A percentile compares a stretch with the other conserved stretches of the same genome.
Evolutionary conservation across 768 basidiomycete genomes (phyloP).

Genomic region (Kwoniella heveanensis): DNA sequence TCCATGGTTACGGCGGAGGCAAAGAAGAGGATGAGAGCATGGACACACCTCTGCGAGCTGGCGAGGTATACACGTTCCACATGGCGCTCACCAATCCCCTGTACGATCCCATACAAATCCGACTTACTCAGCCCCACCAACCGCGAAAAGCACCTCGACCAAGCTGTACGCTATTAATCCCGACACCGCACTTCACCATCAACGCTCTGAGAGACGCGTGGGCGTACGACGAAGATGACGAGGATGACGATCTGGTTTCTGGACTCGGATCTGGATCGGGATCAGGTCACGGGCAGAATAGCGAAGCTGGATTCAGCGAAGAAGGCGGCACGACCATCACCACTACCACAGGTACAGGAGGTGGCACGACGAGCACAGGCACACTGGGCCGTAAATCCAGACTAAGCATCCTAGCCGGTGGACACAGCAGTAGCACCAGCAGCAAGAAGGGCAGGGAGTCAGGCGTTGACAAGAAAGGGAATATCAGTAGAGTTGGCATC

Average conservation of each 20-base stretch:
- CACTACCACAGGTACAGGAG: background rate
- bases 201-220: constrained; percentile 93
- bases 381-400: constrained; percentile 56
- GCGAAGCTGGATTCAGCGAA: constrained; percentile 60
- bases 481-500: constrained; percentile 86
- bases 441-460: constrained; percentile 60
- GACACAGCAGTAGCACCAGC: constrained; percentile 4
- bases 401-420: constrained; percentile 26
- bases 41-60: constrained; percentile 26
- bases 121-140: constrained; percentile 65
- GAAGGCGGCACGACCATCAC: constrained; percentile 53
- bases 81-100: constrained; percentile 90
- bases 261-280: background rate
- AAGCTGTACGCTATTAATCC: constrained; percentile 65
- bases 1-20: background rate
- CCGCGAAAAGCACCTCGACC: constrained; percentile 49
- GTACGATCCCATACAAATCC: constrained; percentile 91
- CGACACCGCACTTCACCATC: constrained; percentile 74
- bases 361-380: constrained; percentile 6
- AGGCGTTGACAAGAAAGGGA: constrained; percentile 84
- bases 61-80: constrained; percentile 71
- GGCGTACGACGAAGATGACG: constrained; percentile 95
- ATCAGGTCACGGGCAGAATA: constrained; percentile 44
- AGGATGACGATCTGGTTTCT: constrained; percentile 58
- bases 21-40: constrained; percentile 45